Evolutionary conservation across 2,329 filamentous ascomycete species (phyloP), one percentile per base, ranked within the genome.

Genomic region (Hortaea werneckii): DNA sequence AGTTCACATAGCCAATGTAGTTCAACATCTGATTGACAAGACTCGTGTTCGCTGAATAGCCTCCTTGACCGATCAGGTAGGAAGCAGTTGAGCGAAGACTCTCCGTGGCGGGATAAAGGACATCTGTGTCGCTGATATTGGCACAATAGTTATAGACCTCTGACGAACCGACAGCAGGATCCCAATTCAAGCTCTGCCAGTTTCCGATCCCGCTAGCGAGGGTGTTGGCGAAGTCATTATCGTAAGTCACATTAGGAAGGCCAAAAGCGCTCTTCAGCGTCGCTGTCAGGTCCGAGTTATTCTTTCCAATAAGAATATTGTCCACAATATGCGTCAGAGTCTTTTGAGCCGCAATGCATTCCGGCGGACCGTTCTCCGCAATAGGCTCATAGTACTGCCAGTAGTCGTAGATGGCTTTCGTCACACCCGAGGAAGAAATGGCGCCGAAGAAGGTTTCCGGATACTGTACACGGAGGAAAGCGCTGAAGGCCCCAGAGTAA

Each of bases 341-440:
- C 58, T 84, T 79, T 0, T 80, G 82, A 1, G 74, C 74, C 1
- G 70, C 65, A 32, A 88, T 74, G 58, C 87, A 92, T 29, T 77
- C 74, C 0, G 72, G 67, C 8, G 79, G 77, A 2, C 67, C 79
- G 47, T 74, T 76, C 12, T 73, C 60, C 9, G 76, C 69, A 45
- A 80, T 71, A 0, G 79, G 74, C 57, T 79, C 76, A 52, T 71
- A 80, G 56, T 82, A 82, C 51, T 80, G 75, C 55, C 71, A 80
- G 57, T 81, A 82, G 55, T 92, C 85, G 53, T 79, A 80, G 45
- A 92, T 83, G 3, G 85, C 85, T 48, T 78, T 77, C 0, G 84
- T 85, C 0, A 92, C 85, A 0, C 84, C 87, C 0, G 85, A 90
- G 0, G 84, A 88, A 0, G 84, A 82, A 42, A 94, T 90, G 4